These are phyloP conservation scores for Inosperma sp. DNA, from an alignment of 768 basidiomycete genomes.

Conservation along the genomic window DNA sequence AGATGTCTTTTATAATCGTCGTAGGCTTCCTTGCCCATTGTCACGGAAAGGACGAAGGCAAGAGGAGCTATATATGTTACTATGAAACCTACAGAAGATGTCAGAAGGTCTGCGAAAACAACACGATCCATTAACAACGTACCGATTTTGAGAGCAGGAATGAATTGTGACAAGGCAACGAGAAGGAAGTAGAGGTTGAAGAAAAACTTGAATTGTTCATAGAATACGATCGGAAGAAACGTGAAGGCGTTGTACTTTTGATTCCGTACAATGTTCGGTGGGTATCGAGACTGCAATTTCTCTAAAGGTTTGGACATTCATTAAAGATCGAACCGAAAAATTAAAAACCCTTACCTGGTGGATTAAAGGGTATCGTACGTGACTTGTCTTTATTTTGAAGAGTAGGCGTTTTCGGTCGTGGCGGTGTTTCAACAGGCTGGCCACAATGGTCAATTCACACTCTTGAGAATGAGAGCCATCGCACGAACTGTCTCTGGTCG, in stretches of 20 bases:
- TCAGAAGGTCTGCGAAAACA: background rate
- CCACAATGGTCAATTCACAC: constrained; percentile 10
- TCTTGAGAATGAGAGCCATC: background rate
- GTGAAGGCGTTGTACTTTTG: constrained; percentile 97
- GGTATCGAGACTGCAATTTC: constrained; percentile 64
- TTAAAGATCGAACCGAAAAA: background rate
- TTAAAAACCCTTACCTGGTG: constrained; percentile 43
- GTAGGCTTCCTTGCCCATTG: constrained; percentile 98
- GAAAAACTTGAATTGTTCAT: constrained; percentile 99
- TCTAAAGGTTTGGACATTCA: constrained; percentile 43
- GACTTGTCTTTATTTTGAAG: constrained; percentile 59
- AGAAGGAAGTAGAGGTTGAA: constrained; percentile 98
- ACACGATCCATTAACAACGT: constrained; percentile 20
- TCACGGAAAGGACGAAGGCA: constrained; percentile 90
- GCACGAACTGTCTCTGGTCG: constrained; percentile 18
- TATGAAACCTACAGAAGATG: constrained; percentile 67
- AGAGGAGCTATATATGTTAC: constrained; percentile 94
- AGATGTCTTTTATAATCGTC: constrained; percentile 95
- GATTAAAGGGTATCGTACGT: constrained; percentile 71
- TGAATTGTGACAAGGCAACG: constrained; percentile 92
- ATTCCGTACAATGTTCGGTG: constrained; percentile 91
- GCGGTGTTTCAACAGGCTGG: constrained; percentile 24
- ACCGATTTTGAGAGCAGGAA: constrained; percentile 96
- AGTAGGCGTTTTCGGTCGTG: constrained; percentile 23
- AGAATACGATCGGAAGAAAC: constrained; percentile 96